Conservation (phyloP, 2,329 filamentous ascomycete species). For the Pestalotiopsis sp. region DNA sequence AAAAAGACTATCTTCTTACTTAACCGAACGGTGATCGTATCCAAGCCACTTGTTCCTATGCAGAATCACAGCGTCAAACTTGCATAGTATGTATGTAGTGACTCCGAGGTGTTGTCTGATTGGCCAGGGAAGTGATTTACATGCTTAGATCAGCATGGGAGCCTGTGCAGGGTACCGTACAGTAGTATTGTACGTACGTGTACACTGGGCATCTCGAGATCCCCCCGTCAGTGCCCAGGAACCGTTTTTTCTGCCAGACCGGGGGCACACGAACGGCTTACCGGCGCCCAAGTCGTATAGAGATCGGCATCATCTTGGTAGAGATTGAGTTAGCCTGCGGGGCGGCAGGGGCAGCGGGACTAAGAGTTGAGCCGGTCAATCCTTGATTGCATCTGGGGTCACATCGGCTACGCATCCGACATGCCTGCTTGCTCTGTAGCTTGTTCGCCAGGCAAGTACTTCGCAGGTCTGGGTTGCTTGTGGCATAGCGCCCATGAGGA, state of each 20-base stretch:
- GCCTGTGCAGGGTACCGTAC: background rate
- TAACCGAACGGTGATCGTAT: too few species aligned
- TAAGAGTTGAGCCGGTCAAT: constrained; percentile 2
- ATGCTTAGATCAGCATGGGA: background rate
- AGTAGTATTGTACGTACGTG: background rate
- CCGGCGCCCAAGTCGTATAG: background rate
- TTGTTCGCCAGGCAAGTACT: too few species aligned
- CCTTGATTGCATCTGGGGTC: background rate
- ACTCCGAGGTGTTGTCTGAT: background rate
- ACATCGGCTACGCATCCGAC: background rate
- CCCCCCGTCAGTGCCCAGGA: background rate
- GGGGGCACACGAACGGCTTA: background rate
- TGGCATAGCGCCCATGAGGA: background rate
- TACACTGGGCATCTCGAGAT: background rate
- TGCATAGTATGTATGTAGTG: background rate
- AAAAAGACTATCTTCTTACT: too few species aligned
- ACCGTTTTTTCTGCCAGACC: background rate
- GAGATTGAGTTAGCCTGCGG: constrained; percentile 5
- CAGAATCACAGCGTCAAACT: background rate
- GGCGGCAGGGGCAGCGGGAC: background rate
- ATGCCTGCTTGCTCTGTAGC: background rate
- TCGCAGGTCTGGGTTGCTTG: background rate
- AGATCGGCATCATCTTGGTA: constrained; percentile 5
- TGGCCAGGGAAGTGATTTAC: background rate
- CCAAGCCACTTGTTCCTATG: background rate